A percentile compares a stretch with the other conserved stretches of the same genome.
phyloP scores from a whole-genome alignment of 495 filamentous ascomycete genomes.

The Talaromyces stipitatus region DNA sequence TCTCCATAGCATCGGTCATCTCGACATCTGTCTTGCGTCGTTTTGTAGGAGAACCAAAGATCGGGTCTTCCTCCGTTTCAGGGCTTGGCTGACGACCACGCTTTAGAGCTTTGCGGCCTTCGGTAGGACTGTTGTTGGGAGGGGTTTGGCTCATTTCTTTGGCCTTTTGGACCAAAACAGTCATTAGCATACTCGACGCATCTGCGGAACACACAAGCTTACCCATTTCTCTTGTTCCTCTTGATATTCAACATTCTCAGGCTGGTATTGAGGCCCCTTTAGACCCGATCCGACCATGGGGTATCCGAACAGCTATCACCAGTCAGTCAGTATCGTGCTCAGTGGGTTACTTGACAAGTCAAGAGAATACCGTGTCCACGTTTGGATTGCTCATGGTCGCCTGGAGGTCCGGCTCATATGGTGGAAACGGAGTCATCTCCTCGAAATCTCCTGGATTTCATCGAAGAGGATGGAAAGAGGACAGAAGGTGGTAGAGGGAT shows the following conservation, averaged over 20 bases:
- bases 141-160: neutral
- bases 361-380: neutral
- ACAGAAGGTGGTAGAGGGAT: neutral
- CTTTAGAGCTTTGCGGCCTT: neutral
- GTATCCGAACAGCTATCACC: neutral
- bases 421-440: neutral
- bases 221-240: neutral
- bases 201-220: neutral
- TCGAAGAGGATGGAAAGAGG: neutral
- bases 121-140: neutral
- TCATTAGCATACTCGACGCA: neutral
- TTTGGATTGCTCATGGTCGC: neutral
- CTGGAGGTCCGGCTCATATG: neutral
- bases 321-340: neutral
- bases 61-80: neutral
- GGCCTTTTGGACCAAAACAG: neutral
- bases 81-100: neutral
- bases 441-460: neutral
- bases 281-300: neutral
- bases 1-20: neutral
- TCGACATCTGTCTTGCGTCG: neutral
- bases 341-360: neutral
- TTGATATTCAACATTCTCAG: neutral
- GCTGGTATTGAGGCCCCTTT: neutral
- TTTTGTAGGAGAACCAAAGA: neutral